Percentiles rank a stretch among this genome's conserved stretches.
Evolutionary conservation across 768 basidiomycete species (phyloP).

Genomic region (Termitomyces bulborhizus): DNA sequence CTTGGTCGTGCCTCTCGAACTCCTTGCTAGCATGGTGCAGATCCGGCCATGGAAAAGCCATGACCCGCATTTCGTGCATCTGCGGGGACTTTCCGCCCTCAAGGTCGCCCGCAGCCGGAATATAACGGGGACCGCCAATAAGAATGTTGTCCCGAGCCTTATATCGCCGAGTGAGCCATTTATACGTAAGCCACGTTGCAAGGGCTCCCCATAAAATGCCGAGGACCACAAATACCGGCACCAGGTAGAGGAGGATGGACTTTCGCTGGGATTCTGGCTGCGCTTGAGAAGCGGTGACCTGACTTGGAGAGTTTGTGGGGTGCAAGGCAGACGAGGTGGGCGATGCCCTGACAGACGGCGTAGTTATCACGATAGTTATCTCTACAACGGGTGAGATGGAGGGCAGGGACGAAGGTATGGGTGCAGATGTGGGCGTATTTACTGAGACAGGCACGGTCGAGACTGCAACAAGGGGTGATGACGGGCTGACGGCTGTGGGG

Average conservation of each 20-base stretch:
- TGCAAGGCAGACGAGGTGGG: neutral
- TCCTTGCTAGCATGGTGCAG: conserved; percentile 1
- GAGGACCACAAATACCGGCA: conserved; percentile 25
- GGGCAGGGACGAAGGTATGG: neutral
- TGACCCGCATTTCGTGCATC: conserved; percentile 8
- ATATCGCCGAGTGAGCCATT: conserved; percentile 23
- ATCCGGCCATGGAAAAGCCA: conserved; percentile 12
- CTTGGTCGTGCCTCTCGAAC: neutral
- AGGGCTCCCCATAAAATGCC: conserved; percentile 25
- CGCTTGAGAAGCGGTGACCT: conserved; percentile 1
- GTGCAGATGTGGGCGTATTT: neutral
- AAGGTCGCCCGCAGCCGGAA: conserved; percentile 15
- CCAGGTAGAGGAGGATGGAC: conserved; percentile 17
- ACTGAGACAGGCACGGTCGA: neutral
- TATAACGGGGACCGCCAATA: conserved; percentile 18
- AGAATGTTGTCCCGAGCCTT: conserved; percentile 8
- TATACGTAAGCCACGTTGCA: conserved; percentile 29
- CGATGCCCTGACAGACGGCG: neutral
- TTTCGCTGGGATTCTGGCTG: neutral
- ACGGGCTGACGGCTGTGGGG: neutral
- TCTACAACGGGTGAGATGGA: conserved; percentile 2
- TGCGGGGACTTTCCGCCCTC: conserved; percentile 12
- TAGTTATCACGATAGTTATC: neutral
- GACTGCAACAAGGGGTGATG: neutral
- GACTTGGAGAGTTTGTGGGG: neutral